Conservation (phyloP, 2,329 filamentous ascomycete genomes). For the Camillea tinctor region DNA sequence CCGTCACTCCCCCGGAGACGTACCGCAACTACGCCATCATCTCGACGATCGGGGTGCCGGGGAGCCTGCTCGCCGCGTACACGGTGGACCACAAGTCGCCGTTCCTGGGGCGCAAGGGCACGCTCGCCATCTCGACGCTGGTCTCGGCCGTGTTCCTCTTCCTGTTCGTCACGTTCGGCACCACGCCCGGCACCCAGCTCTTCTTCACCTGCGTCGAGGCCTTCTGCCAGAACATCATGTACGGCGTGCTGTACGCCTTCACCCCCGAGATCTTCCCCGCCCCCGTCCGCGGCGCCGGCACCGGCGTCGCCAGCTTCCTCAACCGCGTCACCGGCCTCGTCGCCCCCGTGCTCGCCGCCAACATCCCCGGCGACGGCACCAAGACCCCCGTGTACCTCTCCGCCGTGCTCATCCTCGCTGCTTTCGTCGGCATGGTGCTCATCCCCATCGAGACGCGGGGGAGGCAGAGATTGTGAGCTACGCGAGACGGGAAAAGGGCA, state of each 20-base stretch:
- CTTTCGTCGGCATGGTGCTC: constrained; percentile 58
- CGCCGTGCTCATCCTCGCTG: constrained; percentile 54
- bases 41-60: constrained; percentile 72
- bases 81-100: constrained; percentile 66
- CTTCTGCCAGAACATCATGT: constrained; percentile 75
- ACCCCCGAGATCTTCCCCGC: constrained; percentile 76
- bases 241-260: constrained; percentile 74
- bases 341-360: constrained; percentile 67
- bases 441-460: constrained; percentile 65
- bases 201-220: constrained; percentile 67
- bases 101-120: constrained; percentile 67
- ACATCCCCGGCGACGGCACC: constrained; percentile 55
- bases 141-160: constrained; percentile 69
- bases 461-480: constrained; percentile 50
- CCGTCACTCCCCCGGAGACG: constrained; percentile 41
- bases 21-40: constrained; percentile 86
- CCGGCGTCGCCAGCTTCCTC: constrained; percentile 69
- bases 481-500: not conserved
- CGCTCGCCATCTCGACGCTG: constrained; percentile 66
- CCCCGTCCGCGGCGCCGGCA: constrained; percentile 68
- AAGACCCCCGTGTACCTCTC: constrained; percentile 58
- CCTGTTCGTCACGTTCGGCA: constrained; percentile 61
- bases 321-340: constrained; percentile 67
- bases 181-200: constrained; percentile 57
- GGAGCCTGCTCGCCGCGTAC: constrained; percentile 71